Evolutionary conservation across 169 alveolate species (phyloP).

Genomic region (Eimeria necatrix): DNA sequence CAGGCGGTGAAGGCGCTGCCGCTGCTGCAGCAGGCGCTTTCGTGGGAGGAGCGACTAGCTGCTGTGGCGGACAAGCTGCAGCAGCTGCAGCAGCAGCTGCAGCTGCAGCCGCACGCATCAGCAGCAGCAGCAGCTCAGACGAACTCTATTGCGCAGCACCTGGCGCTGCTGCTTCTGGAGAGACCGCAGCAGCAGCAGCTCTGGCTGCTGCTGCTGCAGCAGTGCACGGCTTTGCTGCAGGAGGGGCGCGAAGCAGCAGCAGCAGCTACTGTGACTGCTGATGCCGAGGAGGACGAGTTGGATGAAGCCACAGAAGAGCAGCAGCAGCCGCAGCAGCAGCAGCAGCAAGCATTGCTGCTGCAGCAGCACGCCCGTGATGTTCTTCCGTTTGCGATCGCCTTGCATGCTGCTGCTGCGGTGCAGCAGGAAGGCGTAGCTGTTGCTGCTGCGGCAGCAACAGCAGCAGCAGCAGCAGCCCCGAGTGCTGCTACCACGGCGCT

Average conservation of each 20-base stretch:
- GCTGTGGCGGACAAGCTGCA: background rate
- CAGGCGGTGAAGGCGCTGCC: conserved; percentile 63
- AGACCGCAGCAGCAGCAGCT: conserved; percentile 59
- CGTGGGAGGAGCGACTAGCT: conserved; percentile 33
- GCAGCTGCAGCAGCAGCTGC: conserved; percentile 41
- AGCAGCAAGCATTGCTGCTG: background rate
- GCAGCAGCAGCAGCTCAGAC: conserved; percentile 39
- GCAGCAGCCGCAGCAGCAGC: conserved; percentile 67
- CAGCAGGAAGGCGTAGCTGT: background rate
- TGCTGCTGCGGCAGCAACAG: background rate
- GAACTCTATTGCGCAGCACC: background rate
- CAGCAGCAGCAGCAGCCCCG: conserved; percentile 26
- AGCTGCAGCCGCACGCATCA: background rate
- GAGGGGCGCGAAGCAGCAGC: conserved; percentile 56
- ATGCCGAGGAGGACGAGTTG: background rate
- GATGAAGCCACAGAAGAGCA: background rate
- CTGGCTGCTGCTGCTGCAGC: conserved; percentile 51
- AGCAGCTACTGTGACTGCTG: conserved; percentile 18
- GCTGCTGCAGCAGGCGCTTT: conserved; percentile 26
- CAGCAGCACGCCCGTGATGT: background rate
- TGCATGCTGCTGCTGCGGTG: conserved; percentile 20
- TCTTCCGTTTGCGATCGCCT: conserved; percentile 21
- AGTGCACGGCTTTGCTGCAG: conserved; percentile 12
- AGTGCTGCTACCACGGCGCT: background rate
- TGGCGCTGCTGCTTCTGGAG: conserved; percentile 60